phyloP scores from a whole-genome alignment of 495 filamentous ascomycete genomes.

The Hyaloscypha hepaticicola region DNA sequence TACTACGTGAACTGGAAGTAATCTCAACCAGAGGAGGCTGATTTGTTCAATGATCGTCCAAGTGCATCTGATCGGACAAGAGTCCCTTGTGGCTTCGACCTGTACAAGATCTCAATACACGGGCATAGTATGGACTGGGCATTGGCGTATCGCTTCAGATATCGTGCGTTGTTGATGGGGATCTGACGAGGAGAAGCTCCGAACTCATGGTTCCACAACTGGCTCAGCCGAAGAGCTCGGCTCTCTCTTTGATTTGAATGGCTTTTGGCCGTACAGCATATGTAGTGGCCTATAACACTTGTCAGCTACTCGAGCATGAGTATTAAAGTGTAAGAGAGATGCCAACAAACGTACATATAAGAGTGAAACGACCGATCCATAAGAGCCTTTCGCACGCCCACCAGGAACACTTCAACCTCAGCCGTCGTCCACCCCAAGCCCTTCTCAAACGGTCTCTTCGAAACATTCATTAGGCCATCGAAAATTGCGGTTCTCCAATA shows the following conservation, averaged over 20 bases:
- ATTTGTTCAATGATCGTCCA: too few relatives aligned
- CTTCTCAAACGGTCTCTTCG: neutral
- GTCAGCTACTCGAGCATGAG: neutral
- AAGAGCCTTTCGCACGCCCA: neutral
- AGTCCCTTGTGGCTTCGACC: too few relatives aligned
- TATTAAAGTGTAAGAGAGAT: neutral
- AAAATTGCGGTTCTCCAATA: neutral
- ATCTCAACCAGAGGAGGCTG: too few relatives aligned
- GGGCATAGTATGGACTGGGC: too few relatives aligned
- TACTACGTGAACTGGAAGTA: too few relatives aligned
- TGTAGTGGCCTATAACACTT: neutral
- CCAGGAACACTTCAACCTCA: neutral
- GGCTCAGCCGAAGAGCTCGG: neutral
- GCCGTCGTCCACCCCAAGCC: neutral
- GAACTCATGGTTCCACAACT: neutral
- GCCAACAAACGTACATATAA: neutral
- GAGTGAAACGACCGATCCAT: neutral
- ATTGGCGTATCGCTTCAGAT: too few relatives aligned
- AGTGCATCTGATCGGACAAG: too few relatives aligned
- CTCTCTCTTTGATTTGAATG: neutral
- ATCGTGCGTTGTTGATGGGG: too few relatives aligned
- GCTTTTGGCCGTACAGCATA: conserved; percentile 1
- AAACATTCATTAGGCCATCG: neutral
- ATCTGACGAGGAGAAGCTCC: neutral
- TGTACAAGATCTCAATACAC: too few relatives aligned